Base-by-base conservation (phyloP, 805 yeast genomes). In the Wickerhamiella azyma region DNA sequence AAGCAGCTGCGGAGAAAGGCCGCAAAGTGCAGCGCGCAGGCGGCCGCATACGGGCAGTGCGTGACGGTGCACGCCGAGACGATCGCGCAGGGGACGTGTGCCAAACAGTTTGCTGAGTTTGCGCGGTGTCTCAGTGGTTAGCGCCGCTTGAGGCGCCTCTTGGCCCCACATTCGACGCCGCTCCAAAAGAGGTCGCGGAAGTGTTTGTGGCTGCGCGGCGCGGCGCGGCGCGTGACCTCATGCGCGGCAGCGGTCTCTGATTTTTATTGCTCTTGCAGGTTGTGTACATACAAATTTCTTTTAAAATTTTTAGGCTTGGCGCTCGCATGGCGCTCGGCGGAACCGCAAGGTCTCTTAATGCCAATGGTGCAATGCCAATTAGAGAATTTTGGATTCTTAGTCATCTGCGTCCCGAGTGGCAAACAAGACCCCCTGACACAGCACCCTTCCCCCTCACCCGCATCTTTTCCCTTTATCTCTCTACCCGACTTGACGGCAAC, bases 31-130 rank as follows among this genome's bases (percentile, higher is more conserved):
- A 39, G 49, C 14, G 52, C 39, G 17, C 53, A 47, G 21, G 52
- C 55, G 2, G 48, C 47, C 11, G 45, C 26, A 1, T 54, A 54
- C 28, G 58, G 56, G 10, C 45, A 48, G 38, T 54, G 58, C 33
- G 52, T 54, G 2, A 50, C 50, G n/a, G 18, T 39, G 2, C 50
- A 53, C 10, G 56, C 58, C 1, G 54, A 54, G 24, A 33, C 48
- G 3, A 48, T 54, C 26, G n/a, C 48, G 1, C 49, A 48, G 2
- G 47, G 47, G 14, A 48, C 52, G 1, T 54, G 58, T 37, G 55
- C 56, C 9, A 36, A 37, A n/a, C 56, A 54, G 45, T 54, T 54
- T 32, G 17, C 41, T 1, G 49, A 43, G 19, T 41, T 54, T 18
- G 48, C 44, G 26, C 39, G 51, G 36, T 54, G 58, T 41, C 40